Percentiles rank a stretch among this genome's conserved stretches.
Evolutionary conservation across 768 basidiomycete species (phyloP).

Genomic region (Tulasnella sp.): DNA sequence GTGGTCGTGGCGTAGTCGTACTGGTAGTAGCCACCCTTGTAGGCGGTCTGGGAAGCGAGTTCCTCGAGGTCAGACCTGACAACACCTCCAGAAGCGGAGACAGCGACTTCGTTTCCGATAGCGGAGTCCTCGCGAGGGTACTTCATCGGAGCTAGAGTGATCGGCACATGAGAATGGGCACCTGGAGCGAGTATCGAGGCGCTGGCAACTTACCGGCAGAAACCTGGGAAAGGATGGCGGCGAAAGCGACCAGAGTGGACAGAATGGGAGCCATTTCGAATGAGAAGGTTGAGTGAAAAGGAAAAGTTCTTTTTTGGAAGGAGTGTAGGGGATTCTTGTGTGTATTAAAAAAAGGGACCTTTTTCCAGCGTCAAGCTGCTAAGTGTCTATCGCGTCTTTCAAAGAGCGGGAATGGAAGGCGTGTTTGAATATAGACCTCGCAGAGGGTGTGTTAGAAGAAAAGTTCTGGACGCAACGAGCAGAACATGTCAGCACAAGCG

Average conservation of each 20-base stretch:
- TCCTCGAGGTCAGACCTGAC: slow-evolving; percentile 43
- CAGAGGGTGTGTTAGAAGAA: slow-evolving; percentile 43
- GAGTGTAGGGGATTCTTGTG: slow-evolving; percentile 48
- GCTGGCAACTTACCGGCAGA: slow-evolving; percentile 46
- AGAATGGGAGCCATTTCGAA: slow-evolving; percentile 55
- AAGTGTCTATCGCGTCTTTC: slow-evolving; percentile 22
- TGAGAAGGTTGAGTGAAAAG: slow-evolving; percentile 32
- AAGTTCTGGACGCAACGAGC: neutral
- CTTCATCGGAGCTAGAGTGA: neutral
- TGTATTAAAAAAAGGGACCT: slow-evolving; percentile 32
- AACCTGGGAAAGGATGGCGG: slow-evolving; percentile 51
- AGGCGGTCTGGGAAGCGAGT: slow-evolving; percentile 34
- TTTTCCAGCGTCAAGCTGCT: slow-evolving; percentile 25
- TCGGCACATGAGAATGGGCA: too few species aligned
- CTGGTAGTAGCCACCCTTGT: neutral
- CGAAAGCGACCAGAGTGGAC: slow-evolving; percentile 51
- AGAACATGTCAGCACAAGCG: neutral
- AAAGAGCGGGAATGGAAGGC: slow-evolving; percentile 36
- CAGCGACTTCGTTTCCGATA: slow-evolving; percentile 37
- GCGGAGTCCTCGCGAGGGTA: slow-evolving; percentile 20
- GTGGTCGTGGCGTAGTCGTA: slow-evolving; percentile 12
- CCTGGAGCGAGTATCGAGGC: too few species aligned
- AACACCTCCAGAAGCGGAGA: slow-evolving; percentile 49
- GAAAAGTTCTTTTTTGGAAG: slow-evolving; percentile 35
- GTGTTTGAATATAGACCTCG: slow-evolving; percentile 50